Base-by-base conservation (phyloP, 2,329 filamentous ascomycete genomes). In the Tolypocladium pustulatum region DNA sequence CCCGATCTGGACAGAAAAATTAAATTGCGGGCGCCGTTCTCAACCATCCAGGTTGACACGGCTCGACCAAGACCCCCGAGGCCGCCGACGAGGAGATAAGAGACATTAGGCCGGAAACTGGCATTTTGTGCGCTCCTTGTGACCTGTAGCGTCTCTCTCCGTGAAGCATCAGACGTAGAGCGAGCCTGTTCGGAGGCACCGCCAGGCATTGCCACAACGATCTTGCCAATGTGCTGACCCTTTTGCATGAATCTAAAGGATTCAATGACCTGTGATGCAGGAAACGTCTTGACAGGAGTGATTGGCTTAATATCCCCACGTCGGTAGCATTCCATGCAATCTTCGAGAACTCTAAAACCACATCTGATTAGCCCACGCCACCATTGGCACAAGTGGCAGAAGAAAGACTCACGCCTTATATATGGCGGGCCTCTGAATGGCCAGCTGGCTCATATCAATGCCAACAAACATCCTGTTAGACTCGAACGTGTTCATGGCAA, bases 401-500 rank as follows among this genome's bases (percentile, higher is more conserved):
- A 40, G 13, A 20, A 40, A 36, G 38, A 41, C 54, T 30, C 25
- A 56, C 54, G 25, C 32, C 15, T 34, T 13, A 13, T 25, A 40
- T 32, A 13, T 15, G 3, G 13, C 12, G 2, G 54, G 54, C 37
- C 37, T 55, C 13, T 52, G 32, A 7, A 52, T 41, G 3, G 27
- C 55, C 56, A 53, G 43, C n/a, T 36, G 25, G 20, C 40, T 30
- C 41, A 75, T 46, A 43, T 75, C 73, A 3, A 76, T 57, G 43
- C 66, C 66, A 4, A 63, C 57, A n/a, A 70, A 75, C 6, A 65
- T 65, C 0, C 71, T 66, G 6, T 69, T 72, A 0, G 59, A 58
- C 0, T 69, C 64, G 43, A 82, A 81, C 0, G 69, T 67, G 0
- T 68, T 59, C 78, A 82, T 78, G 3, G 73, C 71, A 3, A 82